Percentiles rank a stretch among this genome's conserved stretches.
Conservation (phyloP, 257 asterid genomes). For the Solanum lignicaule region DNA sequence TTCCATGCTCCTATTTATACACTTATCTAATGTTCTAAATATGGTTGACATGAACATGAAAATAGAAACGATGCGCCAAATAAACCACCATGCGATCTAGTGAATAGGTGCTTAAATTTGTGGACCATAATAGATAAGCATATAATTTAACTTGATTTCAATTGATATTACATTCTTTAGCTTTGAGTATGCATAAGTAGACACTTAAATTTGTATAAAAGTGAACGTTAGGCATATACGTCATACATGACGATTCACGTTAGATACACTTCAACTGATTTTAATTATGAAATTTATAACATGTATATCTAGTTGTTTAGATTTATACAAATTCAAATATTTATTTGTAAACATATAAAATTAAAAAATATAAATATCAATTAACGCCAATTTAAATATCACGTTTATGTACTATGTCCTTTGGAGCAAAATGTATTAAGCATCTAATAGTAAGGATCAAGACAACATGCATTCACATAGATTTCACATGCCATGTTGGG, state of each 20-base stretch:
- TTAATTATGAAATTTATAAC: no score
- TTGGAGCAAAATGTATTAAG: not conserved
- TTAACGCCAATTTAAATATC: no score
- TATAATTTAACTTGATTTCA: no score
- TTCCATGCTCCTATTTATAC: not conserved
- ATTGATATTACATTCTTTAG: no score
- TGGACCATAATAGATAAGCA: not conserved
- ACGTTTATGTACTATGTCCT: not conserved
- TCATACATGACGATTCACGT: not conserved
- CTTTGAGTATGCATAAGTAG: not conserved
- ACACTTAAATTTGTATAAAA: no score
- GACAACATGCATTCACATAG: not conserved
- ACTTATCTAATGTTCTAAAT: not conserved
- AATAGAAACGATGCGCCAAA: not conserved
- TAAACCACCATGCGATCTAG: not conserved
- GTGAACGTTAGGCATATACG: not conserved
- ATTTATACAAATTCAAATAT: no score
- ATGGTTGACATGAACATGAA: not conserved
- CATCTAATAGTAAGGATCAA: not conserved
- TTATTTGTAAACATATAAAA: no score
- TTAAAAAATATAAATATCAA: no score
- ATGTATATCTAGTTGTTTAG: not conserved
- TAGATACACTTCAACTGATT: not conserved
- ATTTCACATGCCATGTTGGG: not conserved
- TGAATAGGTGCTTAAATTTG: not conserved